phyloP scores from a whole-genome alignment of 768 basidiomycete species.

The Fistulinella prunicolor region DNA sequence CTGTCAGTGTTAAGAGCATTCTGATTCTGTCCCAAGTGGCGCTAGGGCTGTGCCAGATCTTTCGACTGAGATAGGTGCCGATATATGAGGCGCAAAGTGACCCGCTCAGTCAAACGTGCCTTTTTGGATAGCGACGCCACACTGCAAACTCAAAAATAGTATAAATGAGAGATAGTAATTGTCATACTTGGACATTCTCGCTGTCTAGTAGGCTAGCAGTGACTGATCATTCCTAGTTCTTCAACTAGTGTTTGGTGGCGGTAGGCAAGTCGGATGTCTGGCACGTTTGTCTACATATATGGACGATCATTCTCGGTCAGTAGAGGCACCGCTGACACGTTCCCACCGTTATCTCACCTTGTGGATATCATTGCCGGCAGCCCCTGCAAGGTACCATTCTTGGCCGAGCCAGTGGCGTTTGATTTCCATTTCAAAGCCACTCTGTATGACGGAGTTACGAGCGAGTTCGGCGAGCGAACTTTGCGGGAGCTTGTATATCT shows the following conservation, averaged over 20 bases:
- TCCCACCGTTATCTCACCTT: constrained; percentile 54
- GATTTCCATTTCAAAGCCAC: constrained; percentile 97
- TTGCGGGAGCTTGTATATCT: constrained; percentile 97
- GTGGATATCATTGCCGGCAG: constrained; percentile 92
- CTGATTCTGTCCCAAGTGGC: background rate
- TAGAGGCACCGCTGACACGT: background rate
- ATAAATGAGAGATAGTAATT: background rate
- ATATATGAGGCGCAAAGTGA: too few relatives aligned
- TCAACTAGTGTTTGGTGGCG: constrained; percentile 86
- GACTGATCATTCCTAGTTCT: constrained; percentile 70
- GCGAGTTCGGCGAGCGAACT: constrained; percentile 94
- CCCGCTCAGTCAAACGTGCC: background rate
- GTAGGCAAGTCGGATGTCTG: constrained; percentile 85
- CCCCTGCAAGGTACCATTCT: constrained; percentile 90
- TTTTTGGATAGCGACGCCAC: background rate
- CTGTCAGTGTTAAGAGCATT: background rate
- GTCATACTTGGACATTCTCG: background rate
- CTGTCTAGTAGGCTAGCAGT: constrained; percentile 10
- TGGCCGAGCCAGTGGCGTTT: constrained; percentile 95
- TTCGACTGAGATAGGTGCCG: too few relatives aligned
- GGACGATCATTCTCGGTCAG: constrained; percentile 2
- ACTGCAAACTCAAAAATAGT: background rate
- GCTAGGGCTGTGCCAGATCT: background rate
- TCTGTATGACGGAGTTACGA: constrained; percentile 95
- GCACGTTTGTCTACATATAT: constrained; percentile 84